phyloP scores from a whole-genome alignment of 1,284 basidiomycete genomes.

The Taiwanofungus camphoratus region DNA sequence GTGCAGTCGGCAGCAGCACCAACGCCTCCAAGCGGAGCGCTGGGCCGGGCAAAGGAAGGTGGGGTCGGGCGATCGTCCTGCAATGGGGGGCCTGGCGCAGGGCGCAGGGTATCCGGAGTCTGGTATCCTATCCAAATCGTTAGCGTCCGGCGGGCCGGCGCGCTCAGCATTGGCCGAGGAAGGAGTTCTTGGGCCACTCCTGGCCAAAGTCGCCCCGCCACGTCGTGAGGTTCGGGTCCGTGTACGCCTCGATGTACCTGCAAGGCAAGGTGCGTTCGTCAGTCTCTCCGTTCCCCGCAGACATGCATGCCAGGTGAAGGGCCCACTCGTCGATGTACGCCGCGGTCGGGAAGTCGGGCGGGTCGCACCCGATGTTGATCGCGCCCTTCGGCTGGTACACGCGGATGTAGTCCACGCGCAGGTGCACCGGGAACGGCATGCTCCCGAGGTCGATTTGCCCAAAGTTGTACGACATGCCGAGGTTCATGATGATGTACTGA shows the following conservation, averaged over 20 bases:
- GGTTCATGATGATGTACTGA: slow-evolving; percentile 47
- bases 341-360: slow-evolving; percentile 44
- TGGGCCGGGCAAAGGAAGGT: too few relatives aligned
- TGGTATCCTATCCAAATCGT: too few relatives aligned
- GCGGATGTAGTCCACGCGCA: slow-evolving; percentile 55
- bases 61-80: too few relatives aligned
- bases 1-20: too few relatives aligned
- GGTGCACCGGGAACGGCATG: slow-evolving; percentile 40
- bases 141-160: too few relatives aligned
- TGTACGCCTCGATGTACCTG: slow-evolving; percentile 32
- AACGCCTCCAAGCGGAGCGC: too few relatives aligned
- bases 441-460: slow-evolving; percentile 40
- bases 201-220: slow-evolving; percentile 33
- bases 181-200: slow-evolving; percentile 30
- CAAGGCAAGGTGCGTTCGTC: not conserved
- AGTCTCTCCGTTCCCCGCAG: not conserved
- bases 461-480: slow-evolving; percentile 54
- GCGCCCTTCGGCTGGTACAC: slow-evolving; percentile 46
- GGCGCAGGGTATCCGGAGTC: too few relatives aligned
- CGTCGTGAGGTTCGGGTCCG: slow-evolving; percentile 36
- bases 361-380: slow-evolving; percentile 50
- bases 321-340: slow-evolving; percentile 39
- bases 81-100: too few relatives aligned
- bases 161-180: slow-evolving; percentile 24
- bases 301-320: not conserved